Conservation (phyloP, 2,329 filamentous ascomycete species). For the Keithomyces neogunnii region DNA sequence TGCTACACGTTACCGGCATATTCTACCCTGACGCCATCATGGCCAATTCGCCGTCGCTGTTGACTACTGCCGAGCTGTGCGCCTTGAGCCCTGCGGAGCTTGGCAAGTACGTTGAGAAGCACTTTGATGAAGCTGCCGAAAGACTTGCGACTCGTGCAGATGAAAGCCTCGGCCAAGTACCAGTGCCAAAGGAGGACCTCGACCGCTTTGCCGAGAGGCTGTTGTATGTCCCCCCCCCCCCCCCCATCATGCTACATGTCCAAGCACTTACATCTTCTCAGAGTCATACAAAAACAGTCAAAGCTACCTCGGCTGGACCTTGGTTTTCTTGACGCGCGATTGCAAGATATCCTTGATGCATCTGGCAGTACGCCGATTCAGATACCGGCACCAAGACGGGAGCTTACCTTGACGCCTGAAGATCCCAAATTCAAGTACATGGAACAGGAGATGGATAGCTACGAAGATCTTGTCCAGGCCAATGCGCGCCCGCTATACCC, state of each 20-base stretch:
- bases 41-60: constrained; percentile 7
- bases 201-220: constrained; percentile 8
- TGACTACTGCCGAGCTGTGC: background rate
- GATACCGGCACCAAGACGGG: no score
- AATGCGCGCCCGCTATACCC: constrained; percentile 6
- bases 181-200: constrained; percentile 15
- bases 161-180: constrained; percentile 8
- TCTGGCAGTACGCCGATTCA: no score
- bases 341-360: constrained; percentile 3
- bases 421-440: no score
- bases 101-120: constrained; percentile 8
- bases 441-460: background rate
- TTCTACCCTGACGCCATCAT: constrained; percentile 8
- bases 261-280: no score
- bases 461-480: background rate
- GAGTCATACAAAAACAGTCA: background rate
- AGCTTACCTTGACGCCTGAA: no score
- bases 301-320: constrained; percentile 11
- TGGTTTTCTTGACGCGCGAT: constrained; percentile 9
- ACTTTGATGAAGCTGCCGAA: constrained; percentile 7
- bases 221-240: constrained; percentile 2
- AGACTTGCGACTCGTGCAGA: constrained; percentile 7
- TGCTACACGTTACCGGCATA: no score
- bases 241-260: background rate
- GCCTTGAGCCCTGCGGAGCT: constrained; percentile 10